These are phyloP conservation scores for Sphagnum magellanicum DNA, from an alignment of 228 moss, liverwort and hornwort species.

Conservation along the genomic window DNA sequence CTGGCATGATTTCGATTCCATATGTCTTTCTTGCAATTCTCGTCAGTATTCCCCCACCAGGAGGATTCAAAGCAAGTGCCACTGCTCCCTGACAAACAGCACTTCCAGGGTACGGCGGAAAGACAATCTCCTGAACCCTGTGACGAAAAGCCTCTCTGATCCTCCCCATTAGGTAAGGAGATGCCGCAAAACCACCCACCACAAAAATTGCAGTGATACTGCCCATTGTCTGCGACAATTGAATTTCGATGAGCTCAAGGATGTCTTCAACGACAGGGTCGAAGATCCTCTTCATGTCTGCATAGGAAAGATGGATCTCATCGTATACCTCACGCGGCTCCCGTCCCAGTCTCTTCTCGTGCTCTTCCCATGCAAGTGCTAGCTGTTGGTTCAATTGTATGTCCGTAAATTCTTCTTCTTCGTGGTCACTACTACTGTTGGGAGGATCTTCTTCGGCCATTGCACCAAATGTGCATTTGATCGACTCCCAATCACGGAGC, in stretches of 20 bases:
- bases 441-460: no score
- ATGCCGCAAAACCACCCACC: constrained; percentile 49
- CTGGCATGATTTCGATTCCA: constrained; percentile 14
- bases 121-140: constrained; percentile 13
- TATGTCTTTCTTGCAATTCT: constrained; percentile 31
- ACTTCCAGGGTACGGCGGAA: constrained; percentile 35
- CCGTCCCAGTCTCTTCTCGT: background rate
- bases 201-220: constrained; percentile 50
- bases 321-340: constrained; percentile 16
- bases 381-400: background rate
- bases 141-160: constrained; percentile 28
- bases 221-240: constrained; percentile 15
- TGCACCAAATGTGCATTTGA: constrained; percentile 5
- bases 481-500: constrained; percentile 2
- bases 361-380: constrained; percentile 8
- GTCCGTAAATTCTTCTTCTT: background rate
- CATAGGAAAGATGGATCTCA: constrained; percentile 24
- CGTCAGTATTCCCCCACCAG: constrained; percentile 5
- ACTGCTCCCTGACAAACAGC: constrained; percentile 50
- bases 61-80: constrained; percentile 24
- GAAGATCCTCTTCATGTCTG: constrained; percentile 42
- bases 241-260: constrained; percentile 25
- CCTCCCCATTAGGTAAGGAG: constrained; percentile 34
- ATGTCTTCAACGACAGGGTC: constrained; percentile 45
- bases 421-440: background rate